Base-by-base conservation (phyloP, 2,329 filamentous ascomycete species). In the Talaromyces sp. region DNA sequence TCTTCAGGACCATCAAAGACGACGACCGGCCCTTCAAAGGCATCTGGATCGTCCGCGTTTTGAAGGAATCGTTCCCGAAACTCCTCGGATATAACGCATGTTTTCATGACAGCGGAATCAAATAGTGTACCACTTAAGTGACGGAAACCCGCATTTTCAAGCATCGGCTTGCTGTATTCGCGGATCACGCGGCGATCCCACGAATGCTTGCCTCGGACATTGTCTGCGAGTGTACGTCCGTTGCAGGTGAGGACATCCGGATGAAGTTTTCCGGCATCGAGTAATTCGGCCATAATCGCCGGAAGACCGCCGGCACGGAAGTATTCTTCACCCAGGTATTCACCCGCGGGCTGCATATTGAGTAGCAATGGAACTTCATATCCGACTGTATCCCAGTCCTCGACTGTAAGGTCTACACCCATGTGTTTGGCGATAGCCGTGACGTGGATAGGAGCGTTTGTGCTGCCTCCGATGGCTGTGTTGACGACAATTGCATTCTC, bases 371-470 rank as follows among this genome's bases (percentile, higher is more conserved):
- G 84, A 11, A 85, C 76, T 6, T 77, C 70, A 68, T 81, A 83
- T 2, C 84, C 84, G 17, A 85, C 71, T 0, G 69, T 71, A 69
- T 86, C 84, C 83, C 84, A 86, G 70, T 86, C 84, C 67, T 86
- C 81, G 36, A 85, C 72, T 13, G 80, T 76, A 0, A 86, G 72
- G 0, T 78, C 72, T 1, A 86, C 80, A 1, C 83, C 83, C 11
- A 84, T 80, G 62, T 86, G 84, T 66, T 82, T 83, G 2, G 84
- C 84, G 25, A 86, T 80, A 10, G 84, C 84, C 45, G 81, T 83
- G 58, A 86, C 74, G 70, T 86, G 84, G 58, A 86, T 85, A 0
- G 84, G 83, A 0, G 84, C 84, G 67, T 86, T 86, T 3, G 84
- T 85, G 67, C 82, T 84, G 15, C 84, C 84, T 29, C 84, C 84